Conservation (phyloP, 2,329 filamentous ascomycete genomes). For the Didymella exigua region DNA sequence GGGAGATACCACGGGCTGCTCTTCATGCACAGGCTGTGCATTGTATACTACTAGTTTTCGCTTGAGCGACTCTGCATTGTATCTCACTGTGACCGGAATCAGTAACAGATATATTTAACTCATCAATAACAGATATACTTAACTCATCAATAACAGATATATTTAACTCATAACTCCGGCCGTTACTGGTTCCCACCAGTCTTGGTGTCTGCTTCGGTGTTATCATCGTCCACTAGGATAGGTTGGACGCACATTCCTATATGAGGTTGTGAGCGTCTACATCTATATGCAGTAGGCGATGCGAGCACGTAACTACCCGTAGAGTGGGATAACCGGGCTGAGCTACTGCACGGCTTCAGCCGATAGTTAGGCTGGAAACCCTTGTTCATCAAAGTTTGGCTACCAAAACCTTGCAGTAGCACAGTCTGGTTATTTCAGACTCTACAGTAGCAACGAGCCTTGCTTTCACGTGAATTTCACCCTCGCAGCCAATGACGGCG, state of each 20-base stretch:
- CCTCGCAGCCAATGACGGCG: conserved; percentile 7
- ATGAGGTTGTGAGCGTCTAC: neutral
- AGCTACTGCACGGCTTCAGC: no score
- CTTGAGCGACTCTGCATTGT: neutral
- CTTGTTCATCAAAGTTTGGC: no score
- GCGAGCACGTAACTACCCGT: neutral
- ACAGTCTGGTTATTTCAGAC: no score
- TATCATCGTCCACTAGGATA: neutral
- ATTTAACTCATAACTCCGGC: no score
- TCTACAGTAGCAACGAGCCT: neutral
- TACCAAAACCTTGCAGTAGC: no score
- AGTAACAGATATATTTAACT: neutral
- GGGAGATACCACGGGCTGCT: conserved; percentile 26
- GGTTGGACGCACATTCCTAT: neutral
- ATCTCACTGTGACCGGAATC: neutral
- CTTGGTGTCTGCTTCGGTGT: no score
- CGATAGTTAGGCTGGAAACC: no score
- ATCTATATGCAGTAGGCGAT: conserved; percentile 4
- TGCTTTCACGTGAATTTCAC: neutral
- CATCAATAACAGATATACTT: no score
- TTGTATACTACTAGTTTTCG: neutral
- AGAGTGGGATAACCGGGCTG: no score
- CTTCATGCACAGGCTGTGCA: neutral
- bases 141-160: no score
- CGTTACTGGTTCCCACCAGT: no score